Evolutionary conservation across 2,329 filamentous ascomycete genomes (phyloP), one percentile per base, ranked within the genome.

Genomic region (Scedosporium aurantiacum): DNA sequence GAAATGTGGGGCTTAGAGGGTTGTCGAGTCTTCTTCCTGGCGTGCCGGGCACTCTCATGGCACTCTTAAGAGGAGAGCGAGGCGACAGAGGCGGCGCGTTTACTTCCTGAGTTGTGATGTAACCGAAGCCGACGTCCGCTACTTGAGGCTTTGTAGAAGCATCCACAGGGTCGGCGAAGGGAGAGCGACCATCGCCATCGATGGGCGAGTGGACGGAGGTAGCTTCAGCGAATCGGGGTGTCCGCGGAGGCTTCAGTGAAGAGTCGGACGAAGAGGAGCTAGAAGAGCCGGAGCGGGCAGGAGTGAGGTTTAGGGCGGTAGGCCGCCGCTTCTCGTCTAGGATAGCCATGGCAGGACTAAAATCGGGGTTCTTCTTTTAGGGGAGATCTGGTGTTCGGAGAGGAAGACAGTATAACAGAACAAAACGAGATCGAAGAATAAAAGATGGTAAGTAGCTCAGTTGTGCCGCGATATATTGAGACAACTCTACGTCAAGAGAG

Each of bases 81-180:
- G 90, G 90, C 43, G 86, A 83, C 78, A 82, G 83, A 63, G 82
- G 86, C 71, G 83, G 79, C 65, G 79, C 79, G 69, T 86, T 80
- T 63, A 80, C 76, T 67, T 86, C 78, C 71, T 78, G 75, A 76
- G 78, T 72, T 67, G 84, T 81, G 70, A 97, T 89, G 76, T 96
- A 97, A 72, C 92, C 91, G 74, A 97, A 97, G 66, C 92, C 92
- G 66, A 96, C 84, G 76, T 96, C 91, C 63, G 87, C 89, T 37
- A 92, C 89, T 71, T 91, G 87, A 60, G 86, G 77, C 71, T 88
- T 75, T 43, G 66, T 61, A 71, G 83, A 78, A 52, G 80, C 79
- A 65, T 76, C 78, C 50, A 83, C 80, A 57, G 81, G 79, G 64
- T 86, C 81, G 67, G 79, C 78, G 68, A 89, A 88, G 7, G 84